Percentiles rank a stretch among this genome's conserved stretches.
These are phyloP conservation scores for Cystobasidium slooffiae DNA, from an alignment of 1,284 basidiomycete genomes.

Conservation along the genomic window DNA sequence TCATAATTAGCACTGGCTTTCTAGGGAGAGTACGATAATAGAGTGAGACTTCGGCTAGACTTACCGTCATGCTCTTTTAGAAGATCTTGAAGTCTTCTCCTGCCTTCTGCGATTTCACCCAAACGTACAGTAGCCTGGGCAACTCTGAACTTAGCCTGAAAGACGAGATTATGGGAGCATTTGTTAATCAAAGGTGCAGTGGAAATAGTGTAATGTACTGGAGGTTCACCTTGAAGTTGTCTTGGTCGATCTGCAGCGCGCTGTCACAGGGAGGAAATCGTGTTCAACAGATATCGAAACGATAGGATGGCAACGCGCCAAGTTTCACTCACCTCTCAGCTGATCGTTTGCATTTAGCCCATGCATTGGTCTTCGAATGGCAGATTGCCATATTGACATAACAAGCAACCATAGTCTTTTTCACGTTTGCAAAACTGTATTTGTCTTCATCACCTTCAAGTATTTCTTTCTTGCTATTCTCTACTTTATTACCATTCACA, in stretches of 20 bases:
- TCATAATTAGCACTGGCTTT: background rate
- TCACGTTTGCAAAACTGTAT: conserved; percentile 7
- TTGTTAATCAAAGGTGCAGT: background rate
- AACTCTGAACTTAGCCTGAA: conserved; percentile 34
- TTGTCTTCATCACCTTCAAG: conserved; percentile 1
- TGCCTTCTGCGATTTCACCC: conserved; percentile 29
- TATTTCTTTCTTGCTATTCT: background rate
- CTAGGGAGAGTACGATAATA: background rate
- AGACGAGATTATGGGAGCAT: background rate
- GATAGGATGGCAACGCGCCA: background rate
- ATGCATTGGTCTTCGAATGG: conserved; percentile 28
- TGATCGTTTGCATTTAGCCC: conserved; percentile 18
- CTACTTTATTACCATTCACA: background rate
- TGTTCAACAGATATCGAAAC: background rate
- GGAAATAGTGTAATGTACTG: no score
- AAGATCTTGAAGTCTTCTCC: conserved; percentile 16
- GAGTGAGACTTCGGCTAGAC: background rate
- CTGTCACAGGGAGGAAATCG: background rate
- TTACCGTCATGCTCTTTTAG: conserved; percentile 26
- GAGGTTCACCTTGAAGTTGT: conserved; percentile 42
- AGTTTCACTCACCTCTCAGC: conserved; percentile 24
- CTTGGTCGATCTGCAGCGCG: conserved; percentile 1
- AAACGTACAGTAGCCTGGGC: conserved; percentile 40
- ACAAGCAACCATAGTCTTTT: conserved; percentile 23
- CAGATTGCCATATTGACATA: conserved; percentile 40